phyloP scores from a whole-genome alignment of 2,329 filamentous ascomycete genomes.

The Colletotrichum gloeosporioides region DNA sequence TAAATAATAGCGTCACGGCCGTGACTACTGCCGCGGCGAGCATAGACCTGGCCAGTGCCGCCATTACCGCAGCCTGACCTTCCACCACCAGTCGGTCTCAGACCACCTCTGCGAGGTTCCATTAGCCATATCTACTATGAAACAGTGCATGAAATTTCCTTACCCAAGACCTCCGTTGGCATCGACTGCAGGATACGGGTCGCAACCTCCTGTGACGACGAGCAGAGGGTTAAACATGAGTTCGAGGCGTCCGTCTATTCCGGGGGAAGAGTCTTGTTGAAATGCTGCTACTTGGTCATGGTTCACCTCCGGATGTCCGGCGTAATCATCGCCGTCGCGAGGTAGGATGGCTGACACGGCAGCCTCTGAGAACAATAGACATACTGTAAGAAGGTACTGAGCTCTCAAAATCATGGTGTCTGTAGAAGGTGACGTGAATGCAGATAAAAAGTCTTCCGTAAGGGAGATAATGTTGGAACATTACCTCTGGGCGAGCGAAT shows the following conservation, averaged over 20 bases:
- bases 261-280: not conserved
- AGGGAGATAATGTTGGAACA: not conserved
- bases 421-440: not conserved
- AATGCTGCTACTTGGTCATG: not conserved
- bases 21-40: not conserved
- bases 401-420: not conserved
- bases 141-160: not conserved
- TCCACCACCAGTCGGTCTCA: not conserved
- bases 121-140: not conserved
- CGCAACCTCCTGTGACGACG: not conserved
- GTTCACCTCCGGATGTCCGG: not conserved
- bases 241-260: not conserved
- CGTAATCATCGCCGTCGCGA: not conserved
- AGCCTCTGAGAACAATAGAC: not conserved
- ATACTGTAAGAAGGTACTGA: not conserved
- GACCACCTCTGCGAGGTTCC: fast-evolving
- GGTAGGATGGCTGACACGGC: not conserved
- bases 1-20: not conserved
- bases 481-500: not conserved
- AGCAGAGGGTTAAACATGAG: not conserved
- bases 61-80: not conserved
- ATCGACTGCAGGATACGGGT: not conserved
- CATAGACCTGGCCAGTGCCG: not conserved
- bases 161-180: not conserved
- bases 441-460: fast-evolving